Conservation (phyloP, 352 stramenopile species). For the Thraustotheca clavata region DNA sequence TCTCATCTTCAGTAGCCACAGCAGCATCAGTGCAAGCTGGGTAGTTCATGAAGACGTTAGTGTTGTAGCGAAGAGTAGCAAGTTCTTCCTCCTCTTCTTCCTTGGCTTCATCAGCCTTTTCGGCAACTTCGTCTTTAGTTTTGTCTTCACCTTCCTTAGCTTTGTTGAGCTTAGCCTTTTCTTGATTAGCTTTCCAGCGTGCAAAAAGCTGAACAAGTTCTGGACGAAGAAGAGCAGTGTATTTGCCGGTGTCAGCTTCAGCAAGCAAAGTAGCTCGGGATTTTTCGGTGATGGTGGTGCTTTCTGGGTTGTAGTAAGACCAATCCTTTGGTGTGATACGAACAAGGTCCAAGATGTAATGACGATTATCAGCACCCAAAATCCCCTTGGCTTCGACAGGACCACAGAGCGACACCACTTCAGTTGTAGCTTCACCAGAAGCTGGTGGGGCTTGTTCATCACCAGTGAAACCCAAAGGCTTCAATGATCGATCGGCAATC, state of each 20-base stretch:
- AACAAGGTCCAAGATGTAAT: constrained; percentile 94
- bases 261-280: not conserved
- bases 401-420: constrained; percentile 72
- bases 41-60: constrained; percentile 87
- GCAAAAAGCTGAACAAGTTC: constrained; percentile 90
- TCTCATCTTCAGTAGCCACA: constrained; percentile 60
- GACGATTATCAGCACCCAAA: constrained; percentile 86
- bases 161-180: constrained; percentile 30
- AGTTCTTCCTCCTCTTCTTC: constrained; percentile 40
- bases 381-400: constrained; percentile 96
- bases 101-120: constrained; percentile 34
- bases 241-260: constrained; percentile 43
- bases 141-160: constrained; percentile 26
- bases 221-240: constrained; percentile 83
- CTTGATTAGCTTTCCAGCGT: constrained; percentile 84
- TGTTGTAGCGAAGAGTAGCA: constrained; percentile 62
- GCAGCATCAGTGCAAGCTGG: constrained; percentile 58
- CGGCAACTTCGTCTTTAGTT: constrained; percentile 28
- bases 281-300: constrained; percentile 20
- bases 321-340: constrained; percentile 92
- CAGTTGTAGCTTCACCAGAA: constrained; percentile 44
- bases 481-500: constrained; percentile 80
- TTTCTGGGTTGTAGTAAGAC: constrained; percentile 79
- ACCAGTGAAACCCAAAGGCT: constrained; percentile 58
- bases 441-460: constrained; percentile 27